Conservation (phyloP, 805 yeast genomes). For the Ogataea neopini region DNA sequence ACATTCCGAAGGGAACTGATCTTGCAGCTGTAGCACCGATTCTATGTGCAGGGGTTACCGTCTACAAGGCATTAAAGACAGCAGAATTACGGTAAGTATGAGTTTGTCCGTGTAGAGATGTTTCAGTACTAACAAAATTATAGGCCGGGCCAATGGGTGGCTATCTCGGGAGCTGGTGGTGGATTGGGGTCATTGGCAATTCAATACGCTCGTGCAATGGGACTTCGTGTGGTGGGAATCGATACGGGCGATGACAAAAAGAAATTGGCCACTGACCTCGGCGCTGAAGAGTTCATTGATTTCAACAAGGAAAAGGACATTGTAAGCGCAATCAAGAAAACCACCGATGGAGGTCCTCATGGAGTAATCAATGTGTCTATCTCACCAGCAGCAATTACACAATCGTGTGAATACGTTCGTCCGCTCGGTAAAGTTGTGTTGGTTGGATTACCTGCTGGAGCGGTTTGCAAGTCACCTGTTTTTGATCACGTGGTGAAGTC, state of each 20-base stretch:
- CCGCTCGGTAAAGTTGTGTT: conserved; percentile 61
- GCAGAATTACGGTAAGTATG: conserved; percentile 53
- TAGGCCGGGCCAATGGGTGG: conserved; percentile 73
- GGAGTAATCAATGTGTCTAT: conserved; percentile 70
- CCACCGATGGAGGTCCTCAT: conserved; percentile 59
- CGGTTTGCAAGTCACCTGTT: conserved; percentile 68
- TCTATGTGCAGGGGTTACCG: conserved; percentile 90
- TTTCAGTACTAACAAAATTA: conserved; percentile 28
- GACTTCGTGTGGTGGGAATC: conserved; percentile 67
- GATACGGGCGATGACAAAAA: conserved; percentile 76
- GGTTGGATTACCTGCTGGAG: conserved; percentile 75
- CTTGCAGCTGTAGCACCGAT: conserved; percentile 78
- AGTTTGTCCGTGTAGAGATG: neutral
- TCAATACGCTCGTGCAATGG: conserved; percentile 79
- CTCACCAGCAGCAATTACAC: conserved; percentile 51
- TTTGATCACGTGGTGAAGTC: conserved; percentile 75
- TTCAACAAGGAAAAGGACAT: conserved; percentile 46
- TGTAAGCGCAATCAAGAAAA: conserved; percentile 40
- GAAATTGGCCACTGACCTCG: conserved; percentile 50
- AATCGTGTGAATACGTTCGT: conserved; percentile 61
- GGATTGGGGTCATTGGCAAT: conserved; percentile 78
- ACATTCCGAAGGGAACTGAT: conserved; percentile 71
- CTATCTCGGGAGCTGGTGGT: conserved; percentile 80
- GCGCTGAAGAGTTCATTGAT: conserved; percentile 67
- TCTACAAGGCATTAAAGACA: conserved; percentile 85